phyloP scores from a whole-genome alignment of 345 rosid species.

The Jatropha curcas region DNA sequence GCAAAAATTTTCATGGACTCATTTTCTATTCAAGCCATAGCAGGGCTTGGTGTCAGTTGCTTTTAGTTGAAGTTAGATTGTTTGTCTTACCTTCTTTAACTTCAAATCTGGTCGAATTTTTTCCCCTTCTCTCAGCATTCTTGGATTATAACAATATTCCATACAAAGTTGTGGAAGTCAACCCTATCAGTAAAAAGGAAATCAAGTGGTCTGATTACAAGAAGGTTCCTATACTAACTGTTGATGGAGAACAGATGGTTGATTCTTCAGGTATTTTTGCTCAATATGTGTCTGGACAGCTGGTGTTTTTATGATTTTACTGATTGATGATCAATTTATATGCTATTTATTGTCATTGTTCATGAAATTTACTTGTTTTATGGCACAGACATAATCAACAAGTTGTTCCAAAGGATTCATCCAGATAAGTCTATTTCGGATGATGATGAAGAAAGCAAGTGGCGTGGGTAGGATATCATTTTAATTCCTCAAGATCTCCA shows the following conservation, averaged over 20 bases:
- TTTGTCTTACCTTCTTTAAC: neutral
- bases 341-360: neutral
- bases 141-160: slow-evolving; percentile 81
- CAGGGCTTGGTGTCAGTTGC: too few species aligned
- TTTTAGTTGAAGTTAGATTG: neutral
- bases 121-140: slow-evolving; percentile 53
- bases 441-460: slow-evolving; percentile 71
- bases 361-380: slow-evolving; percentile 11
- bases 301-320: neutral
- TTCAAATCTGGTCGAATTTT: neutral
- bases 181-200: slow-evolving; percentile 85
- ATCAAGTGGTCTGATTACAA: slow-evolving; percentile 94
- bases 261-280: slow-evolving; percentile 73
- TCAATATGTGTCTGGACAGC: neutral
- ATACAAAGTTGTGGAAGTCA: slow-evolving; percentile 91
- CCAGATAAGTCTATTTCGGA: slow-evolving; percentile 39
- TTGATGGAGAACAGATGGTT: slow-evolving; percentile 84
- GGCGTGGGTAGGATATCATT: slow-evolving; percentile 59
- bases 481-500: slow-evolving; percentile 1
- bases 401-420: slow-evolving; percentile 59
- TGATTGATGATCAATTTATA: neutral
- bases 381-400: slow-evolving; percentile 65
- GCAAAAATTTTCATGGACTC: neutral
- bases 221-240: slow-evolving; percentile 84
- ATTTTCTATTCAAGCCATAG: neutral